Evolutionary conservation across 2,329 filamentous ascomycete species (phyloP).

Genomic region (Aureobasidium sp.): DNA sequence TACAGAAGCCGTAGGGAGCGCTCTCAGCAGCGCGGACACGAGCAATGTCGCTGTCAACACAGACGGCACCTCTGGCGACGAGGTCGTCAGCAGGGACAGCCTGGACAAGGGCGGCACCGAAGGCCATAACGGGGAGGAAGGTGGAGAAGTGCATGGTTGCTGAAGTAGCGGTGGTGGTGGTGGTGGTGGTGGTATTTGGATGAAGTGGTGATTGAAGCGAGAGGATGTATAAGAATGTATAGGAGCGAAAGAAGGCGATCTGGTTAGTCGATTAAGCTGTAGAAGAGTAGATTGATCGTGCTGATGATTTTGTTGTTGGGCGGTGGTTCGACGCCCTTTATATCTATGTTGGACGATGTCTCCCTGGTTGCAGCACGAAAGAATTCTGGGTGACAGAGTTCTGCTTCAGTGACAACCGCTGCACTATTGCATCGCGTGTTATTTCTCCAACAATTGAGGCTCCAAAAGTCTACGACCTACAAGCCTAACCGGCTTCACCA

Average conservation of each 20-base stretch:
- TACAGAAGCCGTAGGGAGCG: background rate
- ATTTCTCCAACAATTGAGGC: slow-evolving; percentile 7
- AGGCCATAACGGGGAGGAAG: slow-evolving; percentile 19
- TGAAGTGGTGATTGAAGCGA: slow-evolving; percentile 6
- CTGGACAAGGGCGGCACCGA: slow-evolving; percentile 8
- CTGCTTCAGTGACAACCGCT: background rate
- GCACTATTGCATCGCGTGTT: slow-evolving; percentile 8
- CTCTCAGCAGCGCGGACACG: slow-evolving; percentile 3
- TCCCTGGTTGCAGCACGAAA: background rate
- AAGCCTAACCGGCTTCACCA: slow-evolving; percentile 2
- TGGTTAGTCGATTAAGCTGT: slow-evolving; percentile 1
- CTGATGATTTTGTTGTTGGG: slow-evolving; percentile 4
- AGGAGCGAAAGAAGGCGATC: background rate
- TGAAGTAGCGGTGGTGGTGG: background rate
- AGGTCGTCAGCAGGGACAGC: slow-evolving; percentile 4
- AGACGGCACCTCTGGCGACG: slow-evolving; percentile 8
- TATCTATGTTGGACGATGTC: background rate
- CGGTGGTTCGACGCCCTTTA: slow-evolving; percentile 5
- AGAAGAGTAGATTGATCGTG: slow-evolving; percentile 11
- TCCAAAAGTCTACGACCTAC: background rate
- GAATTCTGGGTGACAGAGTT: background rate
- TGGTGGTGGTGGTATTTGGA: background rate
- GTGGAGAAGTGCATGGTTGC: slow-evolving; percentile 19
- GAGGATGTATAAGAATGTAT: slow-evolving; percentile 5
- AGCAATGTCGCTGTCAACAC: slow-evolving; percentile 8